Evolutionary conservation across 2,329 filamentous ascomycete genomes (phyloP).

Genomic region (Clathrospora elynae): DNA sequence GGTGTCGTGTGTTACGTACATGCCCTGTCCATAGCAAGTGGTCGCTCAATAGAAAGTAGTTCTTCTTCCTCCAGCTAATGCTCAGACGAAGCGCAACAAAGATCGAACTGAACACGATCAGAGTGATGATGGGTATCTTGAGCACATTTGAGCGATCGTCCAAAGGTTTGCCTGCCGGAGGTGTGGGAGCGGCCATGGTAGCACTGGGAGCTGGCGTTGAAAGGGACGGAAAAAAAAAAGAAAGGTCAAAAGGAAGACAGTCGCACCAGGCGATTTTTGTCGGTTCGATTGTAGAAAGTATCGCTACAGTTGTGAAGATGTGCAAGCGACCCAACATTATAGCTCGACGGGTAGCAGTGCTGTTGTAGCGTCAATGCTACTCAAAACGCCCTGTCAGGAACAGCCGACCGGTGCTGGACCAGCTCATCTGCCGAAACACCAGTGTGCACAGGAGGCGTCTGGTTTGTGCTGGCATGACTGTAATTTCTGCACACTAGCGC

Average conservation of each 20-base stretch:
- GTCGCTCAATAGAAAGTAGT: conserved; percentile 31
- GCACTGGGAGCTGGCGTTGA: neutral
- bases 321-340: neutral
- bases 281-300: too few species aligned
- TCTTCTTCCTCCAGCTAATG: conserved; percentile 29
- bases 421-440: conserved; percentile 1
- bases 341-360: conserved; percentile 1
- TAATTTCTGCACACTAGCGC: conserved; percentile 2
- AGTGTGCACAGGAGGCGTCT: conserved; percentile 5
- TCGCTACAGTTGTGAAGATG: too few species aligned
- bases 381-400: neutral
- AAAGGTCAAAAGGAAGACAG: neutral
- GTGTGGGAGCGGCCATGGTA: conserved; percentile 21
- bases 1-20: conserved; percentile 15
- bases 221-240: conserved; percentile 2
- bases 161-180: conserved; percentile 21
- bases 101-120: conserved; percentile 30
- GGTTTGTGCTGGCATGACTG: conserved; percentile 2
- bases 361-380: conserved; percentile 10
- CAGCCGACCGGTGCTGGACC: conserved; percentile 4
- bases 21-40: conserved; percentile 33
- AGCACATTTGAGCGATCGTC: conserved; percentile 31
- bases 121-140: conserved; percentile 27
- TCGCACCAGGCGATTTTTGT: neutral
- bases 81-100: conserved; percentile 29